phyloP scores from a whole-genome alignment of 768 basidiomycete species.

The Hypsizygus marmoreus region DNA sequence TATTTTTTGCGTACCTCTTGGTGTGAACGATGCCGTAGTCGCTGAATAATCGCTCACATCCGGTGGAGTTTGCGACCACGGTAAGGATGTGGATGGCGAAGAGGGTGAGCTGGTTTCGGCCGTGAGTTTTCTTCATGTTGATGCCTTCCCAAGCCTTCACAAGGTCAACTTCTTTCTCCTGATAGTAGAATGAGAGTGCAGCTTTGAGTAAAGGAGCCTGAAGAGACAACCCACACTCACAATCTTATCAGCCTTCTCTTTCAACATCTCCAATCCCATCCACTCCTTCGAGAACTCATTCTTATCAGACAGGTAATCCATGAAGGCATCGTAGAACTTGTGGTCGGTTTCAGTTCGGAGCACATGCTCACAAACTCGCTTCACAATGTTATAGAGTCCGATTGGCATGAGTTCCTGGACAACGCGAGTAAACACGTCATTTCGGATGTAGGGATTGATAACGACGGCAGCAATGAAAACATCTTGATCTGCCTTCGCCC shows the following conservation, averaged over 20 bases:
- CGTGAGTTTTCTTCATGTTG: slow-evolving; percentile 11
- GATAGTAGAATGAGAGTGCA: neutral
- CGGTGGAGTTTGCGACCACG: slow-evolving; percentile 29
- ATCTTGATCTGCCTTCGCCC: slow-evolving; percentile 35
- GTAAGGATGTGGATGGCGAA: slow-evolving; percentile 25
- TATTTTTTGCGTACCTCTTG: slow-evolving; percentile 14
- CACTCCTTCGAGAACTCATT: slow-evolving; percentile 6
- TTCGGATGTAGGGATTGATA: too few species aligned
- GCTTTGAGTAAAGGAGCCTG: neutral
- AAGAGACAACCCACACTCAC: too few species aligned
- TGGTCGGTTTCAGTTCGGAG: too few species aligned
- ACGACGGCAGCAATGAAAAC: slow-evolving; percentile 36
- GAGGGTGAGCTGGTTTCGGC: slow-evolving; percentile 20
- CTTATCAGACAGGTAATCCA: slow-evolving; percentile 10
- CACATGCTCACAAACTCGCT: too few species aligned
- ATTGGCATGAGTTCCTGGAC: too few species aligned
- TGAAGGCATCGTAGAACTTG: too few species aligned
- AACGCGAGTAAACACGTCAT: too few species aligned
- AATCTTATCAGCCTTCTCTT: neutral
- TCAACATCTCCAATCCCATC: slow-evolving; percentile 6
- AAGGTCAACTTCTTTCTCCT: slow-evolving; percentile 17
- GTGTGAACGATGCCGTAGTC: slow-evolving; percentile 25
- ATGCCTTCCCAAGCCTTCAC: slow-evolving; percentile 20
- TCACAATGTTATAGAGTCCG: too few species aligned
- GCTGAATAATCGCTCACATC: slow-evolving; percentile 32